Conservation (phyloP, 805 yeast species). For the Candida palmyrensis region DNA sequence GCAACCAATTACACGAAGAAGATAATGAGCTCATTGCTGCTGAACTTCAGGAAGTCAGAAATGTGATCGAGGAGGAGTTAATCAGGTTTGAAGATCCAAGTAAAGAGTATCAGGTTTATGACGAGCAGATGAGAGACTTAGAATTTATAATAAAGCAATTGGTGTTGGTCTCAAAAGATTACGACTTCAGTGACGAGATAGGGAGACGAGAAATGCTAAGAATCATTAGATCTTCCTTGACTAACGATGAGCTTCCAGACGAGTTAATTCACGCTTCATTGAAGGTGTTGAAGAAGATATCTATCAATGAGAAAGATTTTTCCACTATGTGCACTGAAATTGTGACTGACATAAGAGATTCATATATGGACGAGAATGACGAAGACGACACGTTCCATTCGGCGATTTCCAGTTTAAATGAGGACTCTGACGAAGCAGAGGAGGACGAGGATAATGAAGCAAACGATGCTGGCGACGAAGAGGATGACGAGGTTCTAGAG, state of each 20-base stretch:
- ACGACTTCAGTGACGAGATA: slow-evolving; percentile 86
- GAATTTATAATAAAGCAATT: slow-evolving; percentile 77
- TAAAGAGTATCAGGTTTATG: slow-evolving; percentile 20
- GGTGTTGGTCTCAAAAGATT: slow-evolving; percentile 56
- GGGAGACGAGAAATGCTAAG: slow-evolving; percentile 76
- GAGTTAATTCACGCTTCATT: slow-evolving; percentile 50
- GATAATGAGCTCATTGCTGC: slow-evolving; percentile 8
- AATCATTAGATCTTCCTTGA: slow-evolving; percentile 43
- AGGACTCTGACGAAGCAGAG: slow-evolving; percentile 5
- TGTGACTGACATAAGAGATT: slow-evolving; percentile 77
- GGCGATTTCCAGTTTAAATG: slow-evolving; percentile 26
- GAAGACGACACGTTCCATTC: slow-evolving; percentile 48
- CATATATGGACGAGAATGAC: slow-evolving; percentile 41
- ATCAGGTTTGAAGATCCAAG: slow-evolving; percentile 12
- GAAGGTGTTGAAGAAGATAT: slow-evolving; percentile 61
- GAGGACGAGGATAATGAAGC: slow-evolving; percentile 13
- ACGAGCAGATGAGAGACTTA: slow-evolving; percentile 49
- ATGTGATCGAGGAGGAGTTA: slow-evolving; percentile 8
- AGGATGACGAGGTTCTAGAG: slow-evolving; percentile 18
- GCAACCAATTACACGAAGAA: slow-evolving; percentile 9
- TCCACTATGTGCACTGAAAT: slow-evolving; percentile 81
- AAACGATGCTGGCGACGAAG: slow-evolving; percentile 14
- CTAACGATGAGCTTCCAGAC: slow-evolving; percentile 53
- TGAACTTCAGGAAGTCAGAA: slow-evolving; percentile 9
- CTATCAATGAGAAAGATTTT: slow-evolving; percentile 80